Conservation (phyloP, 73 alveolate species). For the Vitrella brassicaformis region DNA sequence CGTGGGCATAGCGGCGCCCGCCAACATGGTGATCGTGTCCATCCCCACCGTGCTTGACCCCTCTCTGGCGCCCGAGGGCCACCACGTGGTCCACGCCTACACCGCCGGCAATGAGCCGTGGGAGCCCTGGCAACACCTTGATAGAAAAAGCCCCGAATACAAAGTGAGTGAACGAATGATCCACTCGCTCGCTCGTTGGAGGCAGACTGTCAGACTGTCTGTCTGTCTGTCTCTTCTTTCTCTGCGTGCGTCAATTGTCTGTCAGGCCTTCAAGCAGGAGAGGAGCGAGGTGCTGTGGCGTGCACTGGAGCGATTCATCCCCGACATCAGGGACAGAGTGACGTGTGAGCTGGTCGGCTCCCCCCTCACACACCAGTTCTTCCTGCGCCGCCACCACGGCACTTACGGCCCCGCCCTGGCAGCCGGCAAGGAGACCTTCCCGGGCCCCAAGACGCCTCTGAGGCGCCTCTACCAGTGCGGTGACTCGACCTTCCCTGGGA, state of each 20-base stretch:
- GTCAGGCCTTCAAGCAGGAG: slow-evolving; percentile 12
- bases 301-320: slow-evolving; percentile 16
- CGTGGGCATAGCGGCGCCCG: neutral
- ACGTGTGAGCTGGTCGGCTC: slow-evolving; percentile 27
- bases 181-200: too few species aligned
- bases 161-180: too few species aligned
- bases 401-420: slow-evolving; percentile 3
- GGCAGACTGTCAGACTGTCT: too few species aligned
- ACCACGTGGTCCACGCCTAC: slow-evolving; percentile 37
- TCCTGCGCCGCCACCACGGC: slow-evolving; percentile 20
- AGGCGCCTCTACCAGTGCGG: neutral
- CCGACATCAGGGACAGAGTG: slow-evolving; percentile 7
- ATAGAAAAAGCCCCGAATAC: slow-evolving; percentile 18
- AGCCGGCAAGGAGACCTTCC: neutral
- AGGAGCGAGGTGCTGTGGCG: slow-evolving; percentile 3
- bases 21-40: neutral
- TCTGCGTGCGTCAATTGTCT: too few species aligned
- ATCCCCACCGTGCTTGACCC: slow-evolving; percentile 1
- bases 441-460: slow-evolving; percentile 33
- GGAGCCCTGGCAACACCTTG: slow-evolving; percentile 22
- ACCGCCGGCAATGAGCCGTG: slow-evolving; percentile 35
- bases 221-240: too few species aligned
- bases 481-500: slow-evolving; percentile 3
- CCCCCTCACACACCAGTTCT: slow-evolving; percentile 28
- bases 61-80: neutral